Evolutionary conservation across 139 green algal genomes (phyloP), one percentile per base, ranked within the genome.

Genomic region (Coelastrella sp.): DNA sequence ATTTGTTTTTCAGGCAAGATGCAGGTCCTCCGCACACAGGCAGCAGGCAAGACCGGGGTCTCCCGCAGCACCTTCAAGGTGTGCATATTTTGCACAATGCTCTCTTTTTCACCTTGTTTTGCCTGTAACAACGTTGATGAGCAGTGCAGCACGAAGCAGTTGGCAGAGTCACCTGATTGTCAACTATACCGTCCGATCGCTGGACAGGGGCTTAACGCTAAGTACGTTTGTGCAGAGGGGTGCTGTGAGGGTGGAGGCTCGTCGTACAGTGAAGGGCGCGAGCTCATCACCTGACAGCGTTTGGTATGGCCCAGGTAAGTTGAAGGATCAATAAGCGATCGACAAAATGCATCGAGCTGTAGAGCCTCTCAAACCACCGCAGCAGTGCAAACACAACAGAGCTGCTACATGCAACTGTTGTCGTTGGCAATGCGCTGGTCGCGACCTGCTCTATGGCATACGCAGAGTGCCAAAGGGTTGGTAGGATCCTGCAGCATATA

Each of bases 251-350:
- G 87, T 90, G 7, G 57, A 86, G 61, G 87, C 87, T 14, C 87
- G 87, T 49, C 87, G 87, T 35, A 90, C 87, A 60, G 76, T 90
- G 61, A 90, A 90, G 87, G 76, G 76, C 76, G 59, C 87, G 14
- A 79, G 61, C 85, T 76, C 35, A 12, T 27, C 58, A 20, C 65
- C 82, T 22, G 85, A 83, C 85, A 83, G 70, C 24, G 57, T 27
- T 10, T 90, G 85, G 85, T 90, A 90, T 76, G 85, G 85, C 58
- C 72, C 72, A 20, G 82, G 82, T 88, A 56, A 88, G 82, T 81
- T 14, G 14, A 22, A 59, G 8, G 25, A 60, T 57, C 27, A 27
- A 11, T 11, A 59, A 58, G 24, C 27, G 74, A 60, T 81, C 25
- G 27, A 81, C 14, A 17, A 15, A 73, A 73, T 73, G 65, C 65